Conservation (phyloP, 192 early-diverging fungal species). For the Allomyces macrogynus region DNA sequence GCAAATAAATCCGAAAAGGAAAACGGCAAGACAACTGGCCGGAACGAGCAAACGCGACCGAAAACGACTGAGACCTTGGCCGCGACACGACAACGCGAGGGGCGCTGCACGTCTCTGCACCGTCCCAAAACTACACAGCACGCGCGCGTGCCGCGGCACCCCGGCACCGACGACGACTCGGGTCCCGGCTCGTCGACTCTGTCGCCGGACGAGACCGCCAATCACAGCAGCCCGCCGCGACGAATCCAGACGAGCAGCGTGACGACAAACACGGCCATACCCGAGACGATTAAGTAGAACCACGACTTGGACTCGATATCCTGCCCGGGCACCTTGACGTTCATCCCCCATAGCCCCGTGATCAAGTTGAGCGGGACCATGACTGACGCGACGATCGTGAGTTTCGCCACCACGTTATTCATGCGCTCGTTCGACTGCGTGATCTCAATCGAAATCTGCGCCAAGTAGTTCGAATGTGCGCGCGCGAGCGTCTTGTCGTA, state of each 20-base stretch:
- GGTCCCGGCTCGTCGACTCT: no score
- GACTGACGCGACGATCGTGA: constrained; percentile 74
- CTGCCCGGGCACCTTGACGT: background rate
- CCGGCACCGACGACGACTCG: no score
- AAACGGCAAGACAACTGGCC: no score
- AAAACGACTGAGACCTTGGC: no score
- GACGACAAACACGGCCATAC: background rate
- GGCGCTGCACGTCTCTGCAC: no score
- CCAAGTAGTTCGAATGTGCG: constrained; percentile 62
- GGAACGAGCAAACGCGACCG: no score
- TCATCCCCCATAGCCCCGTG: constrained; percentile 39
- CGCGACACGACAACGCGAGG: no score
- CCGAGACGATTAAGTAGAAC: background rate
- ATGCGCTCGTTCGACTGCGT: constrained; percentile 54
- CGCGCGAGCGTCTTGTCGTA: constrained; percentile 52
- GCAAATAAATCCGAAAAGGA: no score
- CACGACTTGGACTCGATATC: background rate
- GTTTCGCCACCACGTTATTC: constrained; percentile 66
- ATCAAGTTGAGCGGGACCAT: constrained; percentile 78
- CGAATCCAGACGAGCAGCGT: background rate
- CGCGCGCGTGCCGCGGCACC: no score
- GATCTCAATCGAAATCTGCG: constrained; percentile 54
- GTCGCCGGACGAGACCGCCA: no score
- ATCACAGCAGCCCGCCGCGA: background rate
- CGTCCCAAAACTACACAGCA: no score